Conservation (phyloP, 2,329 filamentous ascomycete genomes). For the Metarhizium rileyi region DNA sequence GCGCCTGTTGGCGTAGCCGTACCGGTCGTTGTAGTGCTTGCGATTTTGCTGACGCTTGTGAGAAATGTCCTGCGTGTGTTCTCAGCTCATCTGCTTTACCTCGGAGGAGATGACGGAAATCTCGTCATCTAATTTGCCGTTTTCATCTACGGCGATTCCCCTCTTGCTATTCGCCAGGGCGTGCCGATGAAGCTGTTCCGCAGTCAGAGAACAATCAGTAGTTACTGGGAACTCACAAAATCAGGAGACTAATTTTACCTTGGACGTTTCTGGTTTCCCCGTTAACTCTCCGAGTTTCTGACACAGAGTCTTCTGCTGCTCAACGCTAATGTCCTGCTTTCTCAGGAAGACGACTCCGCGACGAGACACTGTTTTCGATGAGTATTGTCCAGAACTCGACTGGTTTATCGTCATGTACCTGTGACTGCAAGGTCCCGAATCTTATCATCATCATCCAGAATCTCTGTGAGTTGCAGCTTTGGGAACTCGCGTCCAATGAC, state of each 20-base stretch:
- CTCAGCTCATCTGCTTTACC: constrained; percentile 5
- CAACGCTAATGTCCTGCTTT: constrained; percentile 51
- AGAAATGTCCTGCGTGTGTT: constrained; percentile 34
- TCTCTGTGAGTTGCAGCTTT: constrained; percentile 49
- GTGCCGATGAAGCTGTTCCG: too few species aligned
- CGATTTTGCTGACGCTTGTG: too few species aligned
- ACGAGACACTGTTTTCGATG: constrained; percentile 43
- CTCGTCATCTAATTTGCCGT: too few species aligned
- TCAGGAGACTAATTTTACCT: too few species aligned
- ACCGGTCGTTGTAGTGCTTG: too few species aligned
- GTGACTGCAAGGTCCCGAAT: constrained; percentile 59
- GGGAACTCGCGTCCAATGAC: constrained; percentile 53
- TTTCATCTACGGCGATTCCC: too few species aligned
- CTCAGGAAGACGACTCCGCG: constrained; percentile 64
- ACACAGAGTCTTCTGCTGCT: constrained; percentile 56
- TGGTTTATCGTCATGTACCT: constrained; percentile 30
- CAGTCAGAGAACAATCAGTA: too few species aligned
- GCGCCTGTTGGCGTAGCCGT: too few species aligned
- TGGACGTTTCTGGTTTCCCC: constrained; percentile 44
- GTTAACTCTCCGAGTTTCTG: constrained; percentile 49
- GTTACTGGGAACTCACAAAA: too few species aligned
- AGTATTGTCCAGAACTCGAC: too few species aligned
- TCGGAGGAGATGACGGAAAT: constrained; percentile 55
- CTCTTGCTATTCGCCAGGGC: too few species aligned
- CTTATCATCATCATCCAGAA: constrained; percentile 51